A percentile compares a stretch with the other conserved stretches of the same genome.
These are phyloP conservation scores for Sphaerostilbella broomeana DNA, from an alignment of 2,329 filamentous ascomycete species.

Conservation along the genomic window DNA sequence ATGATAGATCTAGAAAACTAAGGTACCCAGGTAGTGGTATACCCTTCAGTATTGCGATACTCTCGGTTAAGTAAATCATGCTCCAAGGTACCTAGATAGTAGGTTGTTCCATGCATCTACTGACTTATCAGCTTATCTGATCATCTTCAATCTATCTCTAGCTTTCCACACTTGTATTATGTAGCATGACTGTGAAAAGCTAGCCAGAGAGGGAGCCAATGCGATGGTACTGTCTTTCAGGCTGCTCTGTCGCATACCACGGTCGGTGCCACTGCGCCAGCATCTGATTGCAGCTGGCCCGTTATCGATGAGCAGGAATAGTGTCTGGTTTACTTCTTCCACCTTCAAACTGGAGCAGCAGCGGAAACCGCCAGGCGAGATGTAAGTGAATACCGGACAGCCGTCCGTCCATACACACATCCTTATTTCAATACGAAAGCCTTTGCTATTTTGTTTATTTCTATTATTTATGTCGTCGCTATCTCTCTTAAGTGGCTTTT, in stretches of 20 bases:
- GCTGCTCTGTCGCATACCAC: conserved; percentile 4
- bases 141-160: too few relatives aligned
- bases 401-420: neutral
- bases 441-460: neutral
- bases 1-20: too few relatives aligned
- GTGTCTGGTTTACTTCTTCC: conserved; percentile 1
- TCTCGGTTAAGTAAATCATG: too few relatives aligned
- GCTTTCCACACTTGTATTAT: too few relatives aligned
- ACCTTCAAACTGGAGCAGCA: neutral
- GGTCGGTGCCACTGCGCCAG: conserved; percentile 1
- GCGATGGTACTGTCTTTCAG: conserved; percentile 1
- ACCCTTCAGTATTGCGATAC: too few relatives aligned
- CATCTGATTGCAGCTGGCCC: neutral
- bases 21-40: too few relatives aligned
- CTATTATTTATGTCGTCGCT: neutral
- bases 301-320: neutral
- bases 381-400: neutral
- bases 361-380: neutral
- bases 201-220: conserved; percentile 1
- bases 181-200: too few relatives aligned
- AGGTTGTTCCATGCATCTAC: too few relatives aligned
- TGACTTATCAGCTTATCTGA: too few relatives aligned
- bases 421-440: neutral
- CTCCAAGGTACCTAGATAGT: too few relatives aligned
- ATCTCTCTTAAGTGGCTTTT: too few relatives aligned